phyloP scores from a whole-genome alignment of 768 basidiomycete species.

The Psilocybe cyanescens region DNA sequence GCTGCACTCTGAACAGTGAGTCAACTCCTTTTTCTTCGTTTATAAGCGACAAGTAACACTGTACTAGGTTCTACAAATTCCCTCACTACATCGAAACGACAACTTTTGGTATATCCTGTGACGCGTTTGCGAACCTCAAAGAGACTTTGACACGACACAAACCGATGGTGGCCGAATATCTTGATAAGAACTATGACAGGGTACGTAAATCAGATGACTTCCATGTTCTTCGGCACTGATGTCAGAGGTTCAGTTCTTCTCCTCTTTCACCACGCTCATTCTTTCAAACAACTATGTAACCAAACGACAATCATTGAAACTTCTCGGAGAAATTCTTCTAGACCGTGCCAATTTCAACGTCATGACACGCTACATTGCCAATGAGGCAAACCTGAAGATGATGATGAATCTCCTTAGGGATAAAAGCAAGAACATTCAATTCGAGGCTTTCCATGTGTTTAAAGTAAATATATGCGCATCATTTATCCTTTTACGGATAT shows the following conservation, averaged over 20 bases:
- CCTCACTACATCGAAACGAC: slow-evolving; percentile 97
- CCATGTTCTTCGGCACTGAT: slow-evolving; percentile 15
- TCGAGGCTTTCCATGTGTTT: slow-evolving; percentile 99
- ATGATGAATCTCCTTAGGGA: slow-evolving; percentile 99
- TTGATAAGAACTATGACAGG: slow-evolving; percentile 96
- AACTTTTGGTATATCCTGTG: slow-evolving; percentile 97
- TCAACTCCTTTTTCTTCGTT: slow-evolving; percentile 18
- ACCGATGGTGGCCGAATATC: slow-evolving; percentile 95
- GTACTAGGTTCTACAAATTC: slow-evolving; percentile 89
- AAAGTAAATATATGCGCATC: slow-evolving; percentile 63
- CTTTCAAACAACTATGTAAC: slow-evolving; percentile 97
- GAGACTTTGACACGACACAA: slow-evolving; percentile 97
- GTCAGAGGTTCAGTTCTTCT: slow-evolving; percentile 76
- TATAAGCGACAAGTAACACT: background rate
- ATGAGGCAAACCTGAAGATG: slow-evolving; percentile 97
- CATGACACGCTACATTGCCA: slow-evolving; percentile 97
- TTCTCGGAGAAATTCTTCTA: slow-evolving; percentile 95
- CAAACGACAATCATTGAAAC: slow-evolving; percentile 98
- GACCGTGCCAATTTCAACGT: slow-evolving; percentile 98
- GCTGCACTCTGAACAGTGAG: slow-evolving; percentile 92
- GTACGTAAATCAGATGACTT: slow-evolving; percentile 46
- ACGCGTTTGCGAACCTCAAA: slow-evolving; percentile 97
- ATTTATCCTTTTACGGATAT: background rate
- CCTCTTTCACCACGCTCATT: slow-evolving; percentile 91
- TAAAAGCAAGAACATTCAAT: slow-evolving; percentile 99